Percentiles rank a stretch among this genome's conserved stretches.
Conservation (phyloP, 208 protist species). For the Crithidia bombi region DNA sequence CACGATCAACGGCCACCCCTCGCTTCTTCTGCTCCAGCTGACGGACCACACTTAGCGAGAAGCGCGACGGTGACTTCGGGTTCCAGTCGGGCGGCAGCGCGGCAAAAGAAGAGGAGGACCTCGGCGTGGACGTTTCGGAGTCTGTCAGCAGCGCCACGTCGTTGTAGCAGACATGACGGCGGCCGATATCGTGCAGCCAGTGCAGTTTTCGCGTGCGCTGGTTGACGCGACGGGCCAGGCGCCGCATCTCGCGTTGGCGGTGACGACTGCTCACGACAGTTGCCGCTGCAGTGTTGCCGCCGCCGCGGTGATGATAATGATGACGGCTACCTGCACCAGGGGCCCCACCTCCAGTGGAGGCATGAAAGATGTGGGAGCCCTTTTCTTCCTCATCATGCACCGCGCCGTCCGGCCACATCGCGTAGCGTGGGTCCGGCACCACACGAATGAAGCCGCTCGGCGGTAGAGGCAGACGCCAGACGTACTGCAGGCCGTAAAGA, state of each 20-base stretch:
- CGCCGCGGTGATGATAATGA: not conserved
- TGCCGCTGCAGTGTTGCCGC: not conserved
- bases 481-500: slow-evolving; percentile 78
- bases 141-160: slow-evolving; percentile 24
- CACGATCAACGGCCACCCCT: not conserved
- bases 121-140: slow-evolving; percentile 19
- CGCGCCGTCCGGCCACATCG: slow-evolving; percentile 76
- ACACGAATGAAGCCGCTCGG: slow-evolving; percentile 77
- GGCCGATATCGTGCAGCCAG: slow-evolving; percentile 32
- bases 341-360: not conserved
- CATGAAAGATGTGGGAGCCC: too few relatives aligned
- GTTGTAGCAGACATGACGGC: slow-evolving; percentile 27
- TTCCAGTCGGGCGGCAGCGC: not conserved
- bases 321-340: not conserved
- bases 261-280: not conserved
- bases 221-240: slow-evolving; percentile 31
- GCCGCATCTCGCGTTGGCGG: slow-evolving; percentile 31
- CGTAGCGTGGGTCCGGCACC: slow-evolving; percentile 52
- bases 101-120: not conserved
- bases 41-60: slow-evolving; percentile 22
- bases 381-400: not conserved
- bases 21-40: slow-evolving; percentile 16
- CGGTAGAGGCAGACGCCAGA: slow-evolving; percentile 70
- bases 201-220: slow-evolving; percentile 28
- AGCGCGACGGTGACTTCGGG: not conserved